Base-by-base conservation (phyloP, 202 grass and related monocot species). In the Brachypodium distachyon region DNA sequence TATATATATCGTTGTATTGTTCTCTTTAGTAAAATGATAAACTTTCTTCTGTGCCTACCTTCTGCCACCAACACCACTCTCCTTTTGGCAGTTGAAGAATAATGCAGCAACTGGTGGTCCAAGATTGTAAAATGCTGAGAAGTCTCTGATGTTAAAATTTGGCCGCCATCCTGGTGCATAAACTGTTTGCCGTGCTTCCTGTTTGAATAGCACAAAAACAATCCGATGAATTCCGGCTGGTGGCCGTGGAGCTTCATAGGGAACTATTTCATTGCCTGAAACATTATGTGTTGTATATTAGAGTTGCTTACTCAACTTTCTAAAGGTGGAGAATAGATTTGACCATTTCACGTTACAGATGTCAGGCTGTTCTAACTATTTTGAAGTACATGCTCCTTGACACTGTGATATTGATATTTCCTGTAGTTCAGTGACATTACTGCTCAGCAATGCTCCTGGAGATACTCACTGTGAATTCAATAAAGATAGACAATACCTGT, bases 41-140 rank as follows among this genome's bases (percentile, higher is more conserved):
- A 74, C 4, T 79, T 74, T 77, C 7, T 5, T 34, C 34, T 32
- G 36, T 72, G 68, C 69, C 49, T 87, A 93, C 94, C 94, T 93
- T 90, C 94, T 93, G 67, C 94, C 94, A 67, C 94, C 94, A 75
- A 88, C 88, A 67, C 94, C 94, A 66, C 80, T 90, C 72, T 97
- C 90, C 68, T 88, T 91, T 54, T 93, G 90, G 88, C 94, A 97
- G 65, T 97, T 97, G 84, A 93, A 93, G 86, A 93, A 97, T 43
- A 93, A 53, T 70, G 93, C 90, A 16, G 90, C 86, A 51, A 89
- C 93, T 3, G 93, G 90, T 34, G 90, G 47, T 36, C 88, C 90
- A 18, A 97, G 88, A 78, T 82, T 93, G 82, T 93, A 91, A 53
- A 86, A 85, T 73, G 88, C 85, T 19, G 94, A 87, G 76, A 97